Evolutionary conservation across 192 early-diverging fungal genomes (phyloP), one percentile per base, ranked within the genome.

Genomic region (Coemansia sp.): DNA sequence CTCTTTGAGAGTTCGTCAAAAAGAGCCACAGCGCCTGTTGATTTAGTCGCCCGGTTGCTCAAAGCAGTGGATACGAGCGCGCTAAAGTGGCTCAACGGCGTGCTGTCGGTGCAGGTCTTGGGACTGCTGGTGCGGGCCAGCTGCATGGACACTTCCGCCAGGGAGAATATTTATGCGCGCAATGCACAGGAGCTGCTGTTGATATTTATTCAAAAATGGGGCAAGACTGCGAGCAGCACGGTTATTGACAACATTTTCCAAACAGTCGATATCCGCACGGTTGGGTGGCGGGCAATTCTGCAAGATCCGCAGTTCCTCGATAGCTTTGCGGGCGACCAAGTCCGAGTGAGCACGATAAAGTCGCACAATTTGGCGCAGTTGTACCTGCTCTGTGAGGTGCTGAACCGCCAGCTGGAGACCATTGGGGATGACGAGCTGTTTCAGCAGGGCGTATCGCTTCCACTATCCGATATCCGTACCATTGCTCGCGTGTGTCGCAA

Each of bases 401-500:
- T 91, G 53, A 86, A 84, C 69, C 83, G 87, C 25, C 74, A 89
- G 69, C 66, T 98, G 10, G 72, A 89, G 55, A 93, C 90, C 0
- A 85, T 92, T 45, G 90, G 90, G 11, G 96, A 98, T 72, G 89
- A 94, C 53, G 94, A 98, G 73, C 86, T 96, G 64, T 88, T 91
- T 63, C 80, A 86, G 24, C 75, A 86, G 39, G 57, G 64, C 2
- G 75, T 68, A 57, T 68, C 67, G 10, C 72, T 70, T 22, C 67
- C 71, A 14, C 35, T 74, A 4, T 62, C 47, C 10, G 64, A 75
- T 9, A 62, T 76, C 53, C 67, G 57, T 19, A 48, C 52, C 10
- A 39, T 79, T 50, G 73, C 70, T 12, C 63, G 65, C 8, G 64
- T 71, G 14, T 72, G 65, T 19, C 70, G 87, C 82, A 88, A 89